Base-by-base conservation (phyloP, 2,329 filamentous ascomycete genomes). In the Cytospora mali region DNA sequence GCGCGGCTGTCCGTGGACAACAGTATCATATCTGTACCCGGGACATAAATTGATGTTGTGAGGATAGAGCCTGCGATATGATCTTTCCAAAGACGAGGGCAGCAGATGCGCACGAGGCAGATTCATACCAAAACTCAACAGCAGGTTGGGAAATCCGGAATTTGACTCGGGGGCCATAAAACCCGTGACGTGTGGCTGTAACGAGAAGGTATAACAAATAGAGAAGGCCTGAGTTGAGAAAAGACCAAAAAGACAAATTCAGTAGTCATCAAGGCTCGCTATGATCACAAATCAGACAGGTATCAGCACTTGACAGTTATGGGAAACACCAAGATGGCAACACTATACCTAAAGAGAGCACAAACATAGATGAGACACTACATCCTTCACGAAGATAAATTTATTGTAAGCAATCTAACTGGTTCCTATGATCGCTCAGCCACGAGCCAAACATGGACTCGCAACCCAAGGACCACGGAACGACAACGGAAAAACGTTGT, bases 361-460 rank as follows among this genome's bases (percentile, higher is more conserved):
- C 14, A 29, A n/a, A 49, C 27, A 11, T 35, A 42, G 16, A 28
- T 9, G 27, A 46, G n/a, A 54, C n/a, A 16, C 35, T 28, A 48
- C 39, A 27, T 33, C 58, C 33, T 25, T 35, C 16, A 35, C 14
- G 21, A 31, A 48, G 14, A 18, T 21, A 27, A 23, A 33, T 54
- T 4, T 29, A 52, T 55, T 49, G 49, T 21, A 55, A 42, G 28
- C 35, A 54, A 57, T 62, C 56, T 63, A 65, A 61, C 23, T 52
- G 25, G 29, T 35, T 39, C 35, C 28, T 53, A 48, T 58, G 51
- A 42, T 33, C 55, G 60, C 46, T 56, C 55, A 39, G 39, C 39
- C 42, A 31, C 28, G 42, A 62, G 52, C 33, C 42, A 46, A 10
- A 46, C n/a, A 35, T 33, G 7, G 39, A 14, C 50, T 57, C 55